Evolutionary conservation across 2,329 filamentous ascomycete species (phyloP).

Genomic region (Neofusicoccum sp.): DNA sequence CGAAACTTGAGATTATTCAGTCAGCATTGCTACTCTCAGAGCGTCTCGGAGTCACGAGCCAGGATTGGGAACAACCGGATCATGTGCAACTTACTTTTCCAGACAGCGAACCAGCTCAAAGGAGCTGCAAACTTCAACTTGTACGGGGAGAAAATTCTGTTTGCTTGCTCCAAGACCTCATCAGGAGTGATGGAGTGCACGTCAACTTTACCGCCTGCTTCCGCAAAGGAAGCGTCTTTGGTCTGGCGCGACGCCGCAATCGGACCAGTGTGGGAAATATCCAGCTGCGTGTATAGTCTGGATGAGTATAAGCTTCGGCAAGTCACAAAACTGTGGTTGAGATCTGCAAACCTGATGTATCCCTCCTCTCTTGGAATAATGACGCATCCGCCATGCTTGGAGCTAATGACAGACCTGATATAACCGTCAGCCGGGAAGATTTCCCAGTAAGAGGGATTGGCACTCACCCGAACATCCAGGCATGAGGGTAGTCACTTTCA

Average conservation of each 20-base stretch:
- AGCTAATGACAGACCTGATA: conserved; percentile 23
- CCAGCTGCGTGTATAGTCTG: conserved; percentile 37
- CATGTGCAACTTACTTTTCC: conserved; percentile 26
- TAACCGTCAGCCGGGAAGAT: background rate
- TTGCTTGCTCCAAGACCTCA: conserved; percentile 39
- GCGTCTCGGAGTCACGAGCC: too few species aligned
- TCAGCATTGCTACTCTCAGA: background rate
- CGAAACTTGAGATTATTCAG: conserved; percentile 26
- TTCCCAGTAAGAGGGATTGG: background rate
- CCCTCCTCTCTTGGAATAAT: conserved; percentile 40
- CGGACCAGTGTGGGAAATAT: conserved; percentile 29
- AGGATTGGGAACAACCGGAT: too few species aligned
- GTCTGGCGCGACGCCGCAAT: conserved; percentile 22
- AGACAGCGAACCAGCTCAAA: conserved; percentile 41
- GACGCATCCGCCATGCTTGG: conserved; percentile 35
- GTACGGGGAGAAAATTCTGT: conserved; percentile 39
- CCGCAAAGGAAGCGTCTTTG: conserved; percentile 29
- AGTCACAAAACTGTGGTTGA: background rate
- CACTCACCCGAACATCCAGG: conserved; percentile 25
- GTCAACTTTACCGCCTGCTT: conserved; percentile 34
- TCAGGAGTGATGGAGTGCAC: conserved; percentile 39
- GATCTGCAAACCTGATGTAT: conserved; percentile 25
- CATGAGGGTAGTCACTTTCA: conserved; percentile 26
- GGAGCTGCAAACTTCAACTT: conserved; percentile 35
- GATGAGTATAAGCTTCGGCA: conserved; percentile 28